These are phyloP conservation scores for Magnolia changhungtana DNA, from an alignment of 164 flowering plant species.

Conservation along the genomic window DNA sequence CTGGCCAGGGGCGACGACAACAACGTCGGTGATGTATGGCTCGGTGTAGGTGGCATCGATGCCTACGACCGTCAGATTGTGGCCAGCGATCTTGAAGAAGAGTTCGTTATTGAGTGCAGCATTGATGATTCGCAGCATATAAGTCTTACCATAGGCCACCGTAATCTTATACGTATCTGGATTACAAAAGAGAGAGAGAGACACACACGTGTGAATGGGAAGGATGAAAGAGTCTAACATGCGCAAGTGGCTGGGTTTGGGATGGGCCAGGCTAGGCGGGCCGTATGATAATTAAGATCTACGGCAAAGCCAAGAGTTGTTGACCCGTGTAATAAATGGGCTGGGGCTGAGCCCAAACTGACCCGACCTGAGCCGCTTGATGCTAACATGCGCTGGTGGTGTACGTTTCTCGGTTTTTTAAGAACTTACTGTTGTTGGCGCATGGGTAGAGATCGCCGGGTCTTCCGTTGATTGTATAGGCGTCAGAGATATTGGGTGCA, in stretches of 20 bases:
- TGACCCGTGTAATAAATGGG: too few species aligned
- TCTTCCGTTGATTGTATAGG: slow-evolving; percentile 67
- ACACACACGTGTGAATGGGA: too few species aligned
- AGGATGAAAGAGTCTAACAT: too few species aligned
- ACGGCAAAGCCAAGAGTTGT: too few species aligned
- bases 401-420: too few species aligned
- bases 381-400: too few species aligned
- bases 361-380: background rate
- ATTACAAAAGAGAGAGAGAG: background rate
- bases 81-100: slow-evolving; percentile 68
- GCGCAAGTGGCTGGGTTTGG: too few species aligned
- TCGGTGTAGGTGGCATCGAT: slow-evolving; percentile 61
- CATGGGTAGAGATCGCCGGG: slow-evolving; percentile 61
- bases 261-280: too few species aligned
- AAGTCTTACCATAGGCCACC: slow-evolving; percentile 53
- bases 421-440: slow-evolving; percentile 37
- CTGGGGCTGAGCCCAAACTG: too few species aligned
- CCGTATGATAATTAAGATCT: too few species aligned
- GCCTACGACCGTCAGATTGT: slow-evolving; percentile 61
- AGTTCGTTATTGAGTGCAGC: slow-evolving; percentile 73
- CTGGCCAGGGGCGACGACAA: slow-evolving; percentile 64
- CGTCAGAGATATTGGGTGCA: slow-evolving; percentile 43
- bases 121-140: slow-evolving; percentile 67
- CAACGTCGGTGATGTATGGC: slow-evolving; percentile 51
- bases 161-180: slow-evolving; percentile 37